Evolutionary conservation across 305 asterid species (phyloP).

Genomic region (Solanum aculeatissimum): DNA sequence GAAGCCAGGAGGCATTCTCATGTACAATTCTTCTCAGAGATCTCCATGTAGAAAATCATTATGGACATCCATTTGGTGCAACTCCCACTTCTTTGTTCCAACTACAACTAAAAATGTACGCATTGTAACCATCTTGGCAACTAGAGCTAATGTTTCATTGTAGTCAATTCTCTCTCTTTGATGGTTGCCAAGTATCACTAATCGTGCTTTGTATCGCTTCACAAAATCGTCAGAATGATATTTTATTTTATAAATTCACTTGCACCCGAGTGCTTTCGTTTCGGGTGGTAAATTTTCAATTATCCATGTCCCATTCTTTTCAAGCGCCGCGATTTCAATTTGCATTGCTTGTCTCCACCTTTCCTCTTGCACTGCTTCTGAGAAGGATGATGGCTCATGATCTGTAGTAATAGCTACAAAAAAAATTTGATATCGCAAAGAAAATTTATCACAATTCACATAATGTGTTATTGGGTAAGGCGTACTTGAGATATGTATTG

Average conservation of each 20-base stretch:
- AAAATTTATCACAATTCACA: not conserved
- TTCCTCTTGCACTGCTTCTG: too few species aligned
- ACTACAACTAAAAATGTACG: not conserved
- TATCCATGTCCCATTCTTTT: not conserved
- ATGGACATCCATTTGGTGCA: too few species aligned
- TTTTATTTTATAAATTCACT: not conserved
- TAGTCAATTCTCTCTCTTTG: not conserved
- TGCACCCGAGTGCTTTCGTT: not conserved
- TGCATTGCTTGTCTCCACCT: not conserved
- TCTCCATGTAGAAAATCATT: too few species aligned
- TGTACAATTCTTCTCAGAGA: too few species aligned
- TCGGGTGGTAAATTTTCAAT: not conserved
- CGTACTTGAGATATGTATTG: not conserved
- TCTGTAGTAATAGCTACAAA: too few species aligned
- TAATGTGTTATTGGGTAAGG: not conserved
- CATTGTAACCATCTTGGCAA: not conserved
- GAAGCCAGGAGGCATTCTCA: too few species aligned
- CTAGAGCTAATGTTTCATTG: not conserved
- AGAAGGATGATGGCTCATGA: not conserved
- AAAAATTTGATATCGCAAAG: too few species aligned
- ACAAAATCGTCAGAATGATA: not conserved
- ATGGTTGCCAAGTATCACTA: not conserved
- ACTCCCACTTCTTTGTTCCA: not conserved
- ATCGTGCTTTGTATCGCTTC: not conserved
- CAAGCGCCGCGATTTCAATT: not conserved